A percentile compares a stretch with the other conserved stretches of the same genome.
Evolutionary conservation across 495 filamentous ascomycete species (phyloP).

Genomic region (Neurospora sp.): DNA sequence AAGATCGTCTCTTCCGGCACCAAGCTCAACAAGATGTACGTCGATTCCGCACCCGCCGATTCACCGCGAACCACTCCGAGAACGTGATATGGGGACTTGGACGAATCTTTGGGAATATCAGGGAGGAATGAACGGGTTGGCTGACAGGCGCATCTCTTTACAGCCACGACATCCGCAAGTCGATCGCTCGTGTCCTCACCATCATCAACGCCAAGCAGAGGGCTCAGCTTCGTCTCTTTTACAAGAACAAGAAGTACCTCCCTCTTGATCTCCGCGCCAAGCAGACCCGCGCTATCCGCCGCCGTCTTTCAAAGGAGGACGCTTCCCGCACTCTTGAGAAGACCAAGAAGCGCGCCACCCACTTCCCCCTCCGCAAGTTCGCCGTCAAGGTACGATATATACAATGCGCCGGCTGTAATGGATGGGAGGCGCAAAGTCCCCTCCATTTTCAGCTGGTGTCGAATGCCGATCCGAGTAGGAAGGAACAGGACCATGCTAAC

Average conservation of each 20-base stretch:
- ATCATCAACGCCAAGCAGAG: slow-evolving; percentile 99
- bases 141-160: slow-evolving; percentile 14
- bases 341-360: slow-evolving; percentile 83
- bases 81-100: background rate
- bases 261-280: slow-evolving; percentile 95
- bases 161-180: slow-evolving; percentile 98
- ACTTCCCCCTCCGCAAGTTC: slow-evolving; percentile 98
- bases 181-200: slow-evolving; percentile 94
- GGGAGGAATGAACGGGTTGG: background rate
- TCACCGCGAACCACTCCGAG: background rate
- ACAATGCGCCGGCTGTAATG: background rate
- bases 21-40: slow-evolving; percentile 96
- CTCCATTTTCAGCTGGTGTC: background rate
- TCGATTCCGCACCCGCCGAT: slow-evolving; percentile 18
- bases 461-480: background rate
- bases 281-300: slow-evolving; percentile 91
- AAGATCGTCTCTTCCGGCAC: slow-evolving; percentile 89
- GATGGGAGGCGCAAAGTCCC: background rate
- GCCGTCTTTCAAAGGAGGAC: slow-evolving; percentile 85
- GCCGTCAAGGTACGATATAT: slow-evolving; percentile 75
- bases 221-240: slow-evolving; percentile 94
- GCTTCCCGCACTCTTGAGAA: slow-evolving; percentile 68
- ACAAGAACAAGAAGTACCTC: slow-evolving; percentile 98
- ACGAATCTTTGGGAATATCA: background rate
- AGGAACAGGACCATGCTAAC: slow-evolving; percentile 12